Conservation (phyloP, 1,284 basidiomycete species). For the Puccinia triticina region DNA sequence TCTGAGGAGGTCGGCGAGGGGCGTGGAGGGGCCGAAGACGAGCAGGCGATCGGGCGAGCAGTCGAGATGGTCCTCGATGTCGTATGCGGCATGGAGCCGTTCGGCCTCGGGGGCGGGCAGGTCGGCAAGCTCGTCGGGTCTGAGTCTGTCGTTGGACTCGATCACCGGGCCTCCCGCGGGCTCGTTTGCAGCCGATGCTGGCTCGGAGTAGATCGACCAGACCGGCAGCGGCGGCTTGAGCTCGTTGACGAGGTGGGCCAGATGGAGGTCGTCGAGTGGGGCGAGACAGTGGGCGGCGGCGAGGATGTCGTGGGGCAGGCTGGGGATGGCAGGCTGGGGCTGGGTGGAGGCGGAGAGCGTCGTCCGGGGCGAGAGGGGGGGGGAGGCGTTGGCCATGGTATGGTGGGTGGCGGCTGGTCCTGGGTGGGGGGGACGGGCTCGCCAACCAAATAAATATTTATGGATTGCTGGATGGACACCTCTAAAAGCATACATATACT, state of each 20-base stretch:
- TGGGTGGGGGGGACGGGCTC: too few species aligned
- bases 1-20: constrained; percentile 23
- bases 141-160: constrained; percentile 41
- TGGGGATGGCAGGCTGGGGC: not conserved
- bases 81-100: constrained; percentile 45
- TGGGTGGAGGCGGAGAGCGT: constrained; percentile 15
- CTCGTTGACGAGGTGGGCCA: constrained; percentile 43
- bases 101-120: constrained; percentile 42
- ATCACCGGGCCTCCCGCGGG: constrained; percentile 8
- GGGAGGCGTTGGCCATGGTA: not conserved
- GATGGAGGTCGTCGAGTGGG: constrained; percentile 47
- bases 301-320: constrained; percentile 42
- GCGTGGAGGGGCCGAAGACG: constrained; percentile 35
- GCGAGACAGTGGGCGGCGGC: constrained; percentile 39
- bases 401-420: not conserved
- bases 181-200: not conserved
- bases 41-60: constrained; percentile 27
- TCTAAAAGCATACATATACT: too few species aligned
- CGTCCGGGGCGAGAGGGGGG: not conserved
- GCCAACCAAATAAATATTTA: too few species aligned
- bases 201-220: constrained; percentile 25
- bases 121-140: constrained; percentile 44
- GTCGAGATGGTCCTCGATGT: constrained; percentile 51
- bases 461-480: too few species aligned
- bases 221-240: constrained; percentile 22